Evolutionary conservation across 257 asterid species (phyloP), one percentile per base, ranked within the genome.

Genomic region (Nicotiana tabacum): DNA sequence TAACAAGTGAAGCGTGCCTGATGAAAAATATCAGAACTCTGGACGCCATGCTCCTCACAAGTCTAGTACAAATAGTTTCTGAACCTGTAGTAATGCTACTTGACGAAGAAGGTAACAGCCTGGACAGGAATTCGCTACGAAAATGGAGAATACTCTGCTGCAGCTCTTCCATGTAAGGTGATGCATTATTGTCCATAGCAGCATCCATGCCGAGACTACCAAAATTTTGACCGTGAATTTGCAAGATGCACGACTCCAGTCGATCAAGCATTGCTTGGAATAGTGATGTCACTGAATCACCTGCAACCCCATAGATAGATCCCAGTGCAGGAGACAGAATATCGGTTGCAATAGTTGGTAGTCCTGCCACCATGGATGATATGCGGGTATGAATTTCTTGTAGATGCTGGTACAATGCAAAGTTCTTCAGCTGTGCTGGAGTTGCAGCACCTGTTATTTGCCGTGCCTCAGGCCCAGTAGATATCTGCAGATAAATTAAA

Each of bases 391-490:
- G 98, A 29, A 96, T 87, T 85, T 96, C 98, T 89, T 96, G 98
- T 78, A 96, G 93, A 88, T 92, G 98, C 85, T 92, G 98, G 61
- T 97, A 94, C 79, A 96, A 80, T 56, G 90, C 89, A 88, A 96
- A 96, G 89, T 96, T 96, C 89, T 91, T 96, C 77, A 91, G 87
- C 90, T 96, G 99, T 5, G 97, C 92, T 43, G 88, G 87, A 69
- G 98, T 94, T 69, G 99, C 99, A 21, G 92, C 95, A 70, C 98
- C 99, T 8, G 91, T 82, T 82, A 94, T 89, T 89, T 96, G 99
- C 69, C 98, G 96, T 65, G 98, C 98, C 89, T 96, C 98, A 18
- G 98, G 99, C 30, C 98, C 98, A 2, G 99, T 88, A 61, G 97
- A 92, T 88, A 96, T 94, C 99, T 94, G 83, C n/a, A 57, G 65